Conservation (phyloP, 176 grass and related monocot species). For the Secale cereale region DNA sequence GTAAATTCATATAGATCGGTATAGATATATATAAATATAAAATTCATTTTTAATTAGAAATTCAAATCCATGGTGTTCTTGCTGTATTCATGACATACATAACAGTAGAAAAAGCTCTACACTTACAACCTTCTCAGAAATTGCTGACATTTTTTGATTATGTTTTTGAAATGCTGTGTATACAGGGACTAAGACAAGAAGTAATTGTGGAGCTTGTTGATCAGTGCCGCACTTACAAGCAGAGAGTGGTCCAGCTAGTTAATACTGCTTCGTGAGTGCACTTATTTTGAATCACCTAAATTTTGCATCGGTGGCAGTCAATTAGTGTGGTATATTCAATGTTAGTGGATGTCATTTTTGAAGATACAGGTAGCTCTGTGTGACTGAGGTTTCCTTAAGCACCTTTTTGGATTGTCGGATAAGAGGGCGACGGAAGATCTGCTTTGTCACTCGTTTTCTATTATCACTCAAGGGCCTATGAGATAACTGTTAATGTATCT, state of each 20-base stretch:
- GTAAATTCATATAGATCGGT: background rate
- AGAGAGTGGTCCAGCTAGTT: conserved; percentile 92
- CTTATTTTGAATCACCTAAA: background rate
- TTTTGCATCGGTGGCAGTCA: background rate
- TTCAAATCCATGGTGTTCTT: conserved; percentile 16
- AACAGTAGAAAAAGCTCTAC: background rate
- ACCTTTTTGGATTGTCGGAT: background rate
- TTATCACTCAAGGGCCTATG: background rate
- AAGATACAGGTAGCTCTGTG: background rate
- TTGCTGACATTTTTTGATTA: conserved; percentile 17
- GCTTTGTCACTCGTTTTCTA: background rate
- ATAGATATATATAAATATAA: conserved; percentile 6
- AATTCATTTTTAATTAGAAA: background rate
- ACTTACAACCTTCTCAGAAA: background rate
- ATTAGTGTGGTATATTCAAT: background rate
- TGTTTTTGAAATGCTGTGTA: conserved; percentile 27
- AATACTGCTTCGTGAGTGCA: conserved; percentile 76
- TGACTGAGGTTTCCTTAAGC: conserved; percentile 1
- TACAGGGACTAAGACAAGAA: conserved; percentile 92
- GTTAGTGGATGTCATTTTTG: background rate
- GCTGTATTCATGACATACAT: conserved; percentile 4
- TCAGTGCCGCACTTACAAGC: conserved; percentile 94
- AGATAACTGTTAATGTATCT: conserved; percentile 8
- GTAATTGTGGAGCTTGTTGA: conserved; percentile 95
- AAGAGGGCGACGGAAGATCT: background rate